Evolutionary conservation across 495 filamentous ascomycete genomes (phyloP).

Genomic region (Aspergillus coremiiformis): DNA sequence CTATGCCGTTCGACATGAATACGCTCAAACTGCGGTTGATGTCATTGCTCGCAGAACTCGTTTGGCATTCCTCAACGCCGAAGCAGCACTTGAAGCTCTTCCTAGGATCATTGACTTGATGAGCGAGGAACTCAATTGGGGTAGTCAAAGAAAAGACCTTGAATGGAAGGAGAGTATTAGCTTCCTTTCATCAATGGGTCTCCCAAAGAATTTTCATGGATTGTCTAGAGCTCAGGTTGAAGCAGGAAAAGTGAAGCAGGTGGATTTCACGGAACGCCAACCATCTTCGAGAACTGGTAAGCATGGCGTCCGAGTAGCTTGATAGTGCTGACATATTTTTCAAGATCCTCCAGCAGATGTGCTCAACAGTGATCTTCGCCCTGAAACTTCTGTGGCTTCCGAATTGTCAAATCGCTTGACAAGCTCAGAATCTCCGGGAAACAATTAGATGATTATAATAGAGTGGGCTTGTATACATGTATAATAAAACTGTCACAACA

Average conservation of each 20-base stretch:
- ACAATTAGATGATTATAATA: conserved; percentile 36
- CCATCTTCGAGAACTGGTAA: conserved; percentile 70
- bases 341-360: conserved; percentile 54
- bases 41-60: conserved; percentile 82
- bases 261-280: conserved; percentile 60
- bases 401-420: conserved; percentile 28
- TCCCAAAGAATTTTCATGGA: conserved; percentile 66
- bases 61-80: conserved; percentile 89
- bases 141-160: conserved; percentile 58
- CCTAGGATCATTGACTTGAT: conserved; percentile 90
- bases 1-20: conserved; percentile 85
- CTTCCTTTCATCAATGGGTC: conserved; percentile 80
- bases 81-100: conserved; percentile 87
- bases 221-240: conserved; percentile 72
- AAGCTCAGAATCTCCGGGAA: conserved; percentile 31
- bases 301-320: conserved; percentile 24
- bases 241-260: conserved; percentile 61
- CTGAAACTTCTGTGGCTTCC: conserved; percentile 5
- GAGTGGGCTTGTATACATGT: conserved; percentile 30
- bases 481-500: neutral
- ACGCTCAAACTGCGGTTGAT: conserved; percentile 89
- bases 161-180: conserved; percentile 80
- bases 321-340: conserved; percentile 19
- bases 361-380: conserved; percentile 38
- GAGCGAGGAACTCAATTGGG: conserved; percentile 83